Conservation (phyloP, 225 moss, liverwort and hornwort genomes). For the Rhytidiadelphus loreus region DNA sequence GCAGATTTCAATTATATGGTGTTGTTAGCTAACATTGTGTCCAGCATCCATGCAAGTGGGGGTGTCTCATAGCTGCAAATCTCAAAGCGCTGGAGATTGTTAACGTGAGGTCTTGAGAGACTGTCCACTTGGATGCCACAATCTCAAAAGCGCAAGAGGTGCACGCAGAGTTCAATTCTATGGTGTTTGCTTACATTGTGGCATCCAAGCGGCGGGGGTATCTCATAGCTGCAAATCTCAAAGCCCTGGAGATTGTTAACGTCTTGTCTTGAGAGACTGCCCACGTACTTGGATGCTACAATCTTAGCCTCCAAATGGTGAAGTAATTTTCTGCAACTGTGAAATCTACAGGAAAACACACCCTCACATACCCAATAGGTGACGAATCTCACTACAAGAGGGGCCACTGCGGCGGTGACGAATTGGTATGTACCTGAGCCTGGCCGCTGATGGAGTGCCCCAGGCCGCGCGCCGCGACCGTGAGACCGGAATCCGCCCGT, state of each 20-base stretch:
- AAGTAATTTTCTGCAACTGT: background rate
- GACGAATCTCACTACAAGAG: background rate
- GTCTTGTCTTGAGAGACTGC: no score
- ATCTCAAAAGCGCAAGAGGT: background rate
- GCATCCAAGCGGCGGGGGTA: background rate
- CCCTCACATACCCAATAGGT: no score
- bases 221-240: background rate
- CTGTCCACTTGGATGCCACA: background rate
- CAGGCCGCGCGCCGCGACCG: slow-evolving; percentile 35
- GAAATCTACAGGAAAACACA: background rate
- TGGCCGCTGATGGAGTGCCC: slow-evolving; percentile 44
- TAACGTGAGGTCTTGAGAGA: background rate
- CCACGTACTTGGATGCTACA: background rate
- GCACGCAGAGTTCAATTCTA: background rate
- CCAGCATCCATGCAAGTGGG: background rate
- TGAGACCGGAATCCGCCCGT: slow-evolving; percentile 23
- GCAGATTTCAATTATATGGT: background rate
- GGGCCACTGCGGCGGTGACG: no score
- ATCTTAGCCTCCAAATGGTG: background rate
- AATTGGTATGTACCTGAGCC: slow-evolving; percentile 21
- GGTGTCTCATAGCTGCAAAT: background rate
- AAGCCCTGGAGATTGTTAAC: background rate
- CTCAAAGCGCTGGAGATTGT: background rate
- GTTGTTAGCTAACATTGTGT: background rate
- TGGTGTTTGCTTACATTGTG: background rate